phyloP scores from a whole-genome alignment of 192 early-diverging fungal species.

The Phlyctochytrium bullatum region DNA sequence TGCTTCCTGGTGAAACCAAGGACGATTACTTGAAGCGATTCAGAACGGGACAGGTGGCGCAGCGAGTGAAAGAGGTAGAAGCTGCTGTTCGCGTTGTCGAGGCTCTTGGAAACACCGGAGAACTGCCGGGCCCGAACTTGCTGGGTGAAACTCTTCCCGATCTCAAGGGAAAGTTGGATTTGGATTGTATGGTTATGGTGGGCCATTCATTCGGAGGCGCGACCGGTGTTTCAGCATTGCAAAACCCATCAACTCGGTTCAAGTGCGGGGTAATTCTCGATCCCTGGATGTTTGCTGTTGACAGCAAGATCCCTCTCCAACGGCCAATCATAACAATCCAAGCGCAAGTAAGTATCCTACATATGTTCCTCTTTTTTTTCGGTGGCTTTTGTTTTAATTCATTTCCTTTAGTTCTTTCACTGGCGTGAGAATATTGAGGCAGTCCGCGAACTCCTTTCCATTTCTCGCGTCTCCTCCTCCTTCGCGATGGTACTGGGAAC shows the following conservation, averaged over 20 bases:
- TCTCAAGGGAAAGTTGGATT: constrained; percentile 18
- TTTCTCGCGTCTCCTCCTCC: background rate
- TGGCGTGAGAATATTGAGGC: constrained; percentile 15
- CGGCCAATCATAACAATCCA: constrained; percentile 16
- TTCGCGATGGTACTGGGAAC: constrained; percentile 16
- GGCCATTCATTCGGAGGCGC: constrained; percentile 26
- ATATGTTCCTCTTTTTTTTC: too few species aligned
- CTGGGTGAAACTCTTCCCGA: constrained; percentile 3
- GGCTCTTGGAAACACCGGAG: constrained; percentile 3
- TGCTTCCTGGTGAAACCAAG: background rate
- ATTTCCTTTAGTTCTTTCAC: constrained; percentile 25
- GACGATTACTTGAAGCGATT: constrained; percentile 3
- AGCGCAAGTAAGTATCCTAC: too few species aligned
- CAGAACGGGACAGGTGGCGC: constrained; percentile 6
- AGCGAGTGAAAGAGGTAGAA: constrained; percentile 17
- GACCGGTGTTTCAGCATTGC: constrained; percentile 10
- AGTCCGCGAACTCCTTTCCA: background rate
- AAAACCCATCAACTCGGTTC: constrained; percentile 4
- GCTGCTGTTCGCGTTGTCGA: constrained; percentile 9
- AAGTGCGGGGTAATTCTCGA: constrained; percentile 19
- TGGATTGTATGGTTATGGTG: constrained; percentile 12
- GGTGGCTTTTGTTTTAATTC: too few species aligned
- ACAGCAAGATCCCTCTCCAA: background rate
- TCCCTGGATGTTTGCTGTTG: constrained; percentile 27
- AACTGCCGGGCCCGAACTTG: background rate